phyloP scores from a whole-genome alignment of 148 eudicot genomes.

The Camellia granthamiana region DNA sequence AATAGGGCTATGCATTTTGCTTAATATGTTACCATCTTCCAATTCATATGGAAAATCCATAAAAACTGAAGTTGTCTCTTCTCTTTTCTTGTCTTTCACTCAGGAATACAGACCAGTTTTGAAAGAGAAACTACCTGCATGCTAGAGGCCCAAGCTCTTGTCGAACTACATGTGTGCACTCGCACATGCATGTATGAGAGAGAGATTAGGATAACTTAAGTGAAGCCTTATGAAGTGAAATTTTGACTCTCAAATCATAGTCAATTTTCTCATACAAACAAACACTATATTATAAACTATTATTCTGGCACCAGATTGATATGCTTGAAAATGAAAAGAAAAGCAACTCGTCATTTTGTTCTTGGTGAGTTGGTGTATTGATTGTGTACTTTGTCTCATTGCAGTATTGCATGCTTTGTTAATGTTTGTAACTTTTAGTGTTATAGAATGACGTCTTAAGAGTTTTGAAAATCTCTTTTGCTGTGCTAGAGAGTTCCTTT shows the following conservation, averaged over 20 bases:
- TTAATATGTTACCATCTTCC: not conserved
- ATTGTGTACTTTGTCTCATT: too few relatives aligned
- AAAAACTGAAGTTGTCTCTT: conserved; percentile 1
- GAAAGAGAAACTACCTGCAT: not conserved
- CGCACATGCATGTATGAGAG: not conserved
- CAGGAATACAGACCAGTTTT: not conserved
- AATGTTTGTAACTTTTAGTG: too few relatives aligned
- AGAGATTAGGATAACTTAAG: not conserved
- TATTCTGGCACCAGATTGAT: too few relatives aligned
- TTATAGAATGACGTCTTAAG: too few relatives aligned
- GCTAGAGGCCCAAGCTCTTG: not conserved
- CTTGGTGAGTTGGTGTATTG: too few relatives aligned
- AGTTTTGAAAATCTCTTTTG: too few relatives aligned
- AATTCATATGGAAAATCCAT: not conserved
- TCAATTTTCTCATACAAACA: too few relatives aligned
- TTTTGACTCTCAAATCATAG: not conserved
- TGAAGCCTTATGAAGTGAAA: not conserved
- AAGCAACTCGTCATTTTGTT: too few relatives aligned
- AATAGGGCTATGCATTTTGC: not conserved
- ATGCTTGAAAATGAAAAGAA: too few relatives aligned
- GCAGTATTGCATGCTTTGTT: too few relatives aligned
- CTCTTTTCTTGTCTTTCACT: not conserved
- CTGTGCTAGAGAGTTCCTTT: too few relatives aligned
- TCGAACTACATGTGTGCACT: not conserved
- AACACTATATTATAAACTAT: too few relatives aligned